phyloP scores from a whole-genome alignment of 2,329 filamentous ascomycete genomes.

The Xylariaceae sp. region DNA sequence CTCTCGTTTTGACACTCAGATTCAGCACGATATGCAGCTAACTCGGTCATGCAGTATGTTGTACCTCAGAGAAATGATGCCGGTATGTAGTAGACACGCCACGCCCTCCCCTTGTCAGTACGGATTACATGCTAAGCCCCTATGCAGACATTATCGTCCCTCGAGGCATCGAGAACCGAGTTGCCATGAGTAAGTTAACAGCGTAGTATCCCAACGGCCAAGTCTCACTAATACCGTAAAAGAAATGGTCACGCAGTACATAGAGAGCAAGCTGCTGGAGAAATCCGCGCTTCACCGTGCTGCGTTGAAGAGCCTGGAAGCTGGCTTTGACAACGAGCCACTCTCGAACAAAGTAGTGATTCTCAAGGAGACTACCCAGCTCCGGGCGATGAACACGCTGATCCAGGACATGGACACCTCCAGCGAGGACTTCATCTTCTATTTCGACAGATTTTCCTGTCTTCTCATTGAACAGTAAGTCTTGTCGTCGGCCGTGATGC shows the following conservation, averaged over 20 bases:
- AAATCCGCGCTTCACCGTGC: constrained; percentile 81
- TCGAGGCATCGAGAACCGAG: constrained; percentile 87
- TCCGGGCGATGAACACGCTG: constrained; percentile 84
- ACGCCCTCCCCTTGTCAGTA: neutral
- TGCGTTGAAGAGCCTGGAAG: constrained; percentile 70
- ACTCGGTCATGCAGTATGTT: constrained; percentile 56
- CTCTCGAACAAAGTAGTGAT: constrained; percentile 71
- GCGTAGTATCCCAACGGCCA: neutral
- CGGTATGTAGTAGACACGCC: constrained; percentile 42
- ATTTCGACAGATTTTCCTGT: constrained; percentile 86
- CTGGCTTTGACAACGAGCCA: constrained; percentile 63
- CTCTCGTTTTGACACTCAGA: neutral
- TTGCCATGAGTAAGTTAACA: constrained; percentile 65
- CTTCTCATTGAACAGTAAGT: constrained; percentile 72
- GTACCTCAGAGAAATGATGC: constrained; percentile 86
- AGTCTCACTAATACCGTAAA: constrained; percentile 11
- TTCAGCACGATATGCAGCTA: constrained; percentile 10
- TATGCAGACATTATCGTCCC: constrained; percentile 81
- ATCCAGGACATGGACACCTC: constrained; percentile 73
- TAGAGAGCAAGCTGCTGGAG: constrained; percentile 76
- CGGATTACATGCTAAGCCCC: constrained; percentile 9
- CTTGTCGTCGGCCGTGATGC: constrained; percentile 9
- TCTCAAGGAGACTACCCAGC: constrained; percentile 71
- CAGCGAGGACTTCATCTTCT: constrained; percentile 93
- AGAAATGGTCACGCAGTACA: constrained; percentile 92